Evolutionary conservation across 345 rosid genomes (phyloP), one percentile per base, ranked within the genome.

Genomic region (Eucalyptus curtisii): DNA sequence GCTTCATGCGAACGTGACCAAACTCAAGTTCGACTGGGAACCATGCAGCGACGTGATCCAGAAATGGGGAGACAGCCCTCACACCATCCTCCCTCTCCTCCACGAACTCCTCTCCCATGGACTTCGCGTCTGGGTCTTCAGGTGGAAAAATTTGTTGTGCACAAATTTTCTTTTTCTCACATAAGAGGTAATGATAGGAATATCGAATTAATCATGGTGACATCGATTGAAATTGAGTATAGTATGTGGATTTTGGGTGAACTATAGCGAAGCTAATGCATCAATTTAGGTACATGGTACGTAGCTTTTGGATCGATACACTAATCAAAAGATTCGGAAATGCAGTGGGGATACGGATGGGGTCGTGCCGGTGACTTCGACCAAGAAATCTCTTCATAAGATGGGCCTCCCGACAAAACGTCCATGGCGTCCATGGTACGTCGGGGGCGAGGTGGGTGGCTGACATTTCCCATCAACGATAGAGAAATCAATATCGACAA

Each of bases 311-410:
- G 48, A 59, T 57, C 40, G 37, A 66, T 47, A 52, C 3, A n/a
- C 45, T 31, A 7, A 24, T 24, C 8, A 16, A 30, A 66, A 9
- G 80, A 57, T 31, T 71, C 53, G 37, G 5, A 71, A 13, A n/a
- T 91, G 94, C 94, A 97, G 99, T 88, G 99, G 99, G 15, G 99
- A 96, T 86, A 93, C 37, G 14, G 99, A 97, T 90, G 99, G 96
- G 86, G 92, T 97, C 85, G 92, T 97, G 6, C 99, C 99, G 1
- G 95, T 97, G 17, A 96, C 98, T 42, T 97, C 99, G 42, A 95
- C 99, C 87, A 90, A 91, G 87, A 94, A 94, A 89, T 96, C 99
- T 30, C 93, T 96, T 40, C 87, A 93, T 19, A 84, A 47, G 87
- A 94, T 96, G 99, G 94, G 93, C 14, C 95, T 96, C 86, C 86